Evolutionary conservation across 768 basidiomycete species (phyloP).

Genomic region (Boletus insuetus): DNA sequence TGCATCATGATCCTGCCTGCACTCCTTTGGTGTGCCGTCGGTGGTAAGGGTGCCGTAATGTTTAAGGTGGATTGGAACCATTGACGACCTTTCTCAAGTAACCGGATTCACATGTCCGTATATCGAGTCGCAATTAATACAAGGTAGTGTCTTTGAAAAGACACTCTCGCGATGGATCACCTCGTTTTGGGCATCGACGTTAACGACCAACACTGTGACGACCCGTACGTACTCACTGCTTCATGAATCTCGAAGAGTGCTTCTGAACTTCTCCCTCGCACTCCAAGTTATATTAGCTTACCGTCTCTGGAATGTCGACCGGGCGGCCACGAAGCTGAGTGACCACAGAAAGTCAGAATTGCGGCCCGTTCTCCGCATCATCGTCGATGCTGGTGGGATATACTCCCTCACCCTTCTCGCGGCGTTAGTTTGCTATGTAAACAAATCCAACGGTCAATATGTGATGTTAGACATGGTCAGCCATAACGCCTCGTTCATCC

Average conservation of each 20-base stretch:
- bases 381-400: conserved; percentile 38
- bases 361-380: conserved; percentile 23
- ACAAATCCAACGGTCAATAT: conserved; percentile 31
- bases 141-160: conserved; percentile 25
- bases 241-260: background rate
- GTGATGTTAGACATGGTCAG: conserved; percentile 37
- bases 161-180: conserved; percentile 34
- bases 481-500: background rate
- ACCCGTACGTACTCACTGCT: conserved; percentile 23
- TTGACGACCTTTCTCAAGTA: conserved; percentile 2
- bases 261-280: background rate
- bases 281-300: conserved; percentile 26
- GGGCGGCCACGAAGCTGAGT: conserved; percentile 15
- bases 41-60: conserved; percentile 13
- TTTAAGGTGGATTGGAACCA: background rate
- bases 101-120: conserved; percentile 21
- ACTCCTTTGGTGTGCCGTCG: conserved; percentile 29
- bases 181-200: conserved; percentile 31
- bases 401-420: conserved; percentile 37
- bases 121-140: conserved; percentile 7
- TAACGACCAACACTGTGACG: conserved; percentile 32
- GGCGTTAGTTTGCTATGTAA: conserved; percentile 30
- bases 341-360: conserved; percentile 6
- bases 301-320: conserved; percentile 32
- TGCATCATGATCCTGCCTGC: conserved; percentile 26